Evolutionary conservation across 805 yeast genomes (phyloP), one percentile per base, ranked within the genome.

Genomic region (Barnettozyma salicaria): DNA sequence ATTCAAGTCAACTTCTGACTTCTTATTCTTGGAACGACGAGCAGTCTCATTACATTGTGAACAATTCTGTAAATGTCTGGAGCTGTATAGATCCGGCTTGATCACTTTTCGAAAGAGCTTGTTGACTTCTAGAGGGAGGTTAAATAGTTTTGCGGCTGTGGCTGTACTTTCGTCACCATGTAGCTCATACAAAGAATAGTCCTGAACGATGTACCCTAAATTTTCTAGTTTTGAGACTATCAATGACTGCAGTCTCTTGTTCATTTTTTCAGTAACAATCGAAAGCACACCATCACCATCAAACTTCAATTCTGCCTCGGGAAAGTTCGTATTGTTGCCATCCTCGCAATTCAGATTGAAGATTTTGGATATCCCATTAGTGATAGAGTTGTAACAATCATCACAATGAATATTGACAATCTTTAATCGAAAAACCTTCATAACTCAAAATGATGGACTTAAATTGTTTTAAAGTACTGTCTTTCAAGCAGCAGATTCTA

Each of bases 331-430:
- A n/a, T n/a, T n/a, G n/a, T 28, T 27, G 13, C 33, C 29, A 27
- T 18, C 11, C 13, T 30, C 27, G 29, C 23, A 25, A 16, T 24
- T 27, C 11, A 35, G 7, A 13, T 42, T 31, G 19, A 31, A 34
- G 20, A 34, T 35, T 19, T 4, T 56, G 32, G 43, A 36, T 11
- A 73, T 40, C 1, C 56, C 41, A 6, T 45, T 37, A 13, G 47
- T 44, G 16, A 77, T 60, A 10, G 65, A 53, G 4, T 44, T 44
- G 41, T 67, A 71, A 48, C 84, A 78, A 26, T 69, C 70, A 3
- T 58, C 60, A 49, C 84, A 78, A 50, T 77, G 83, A 26, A 77
- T 62, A 43, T 78, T 77, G 2, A 37, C n/a, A 6, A 45, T 30
- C 11, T 35, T 37, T 1, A 45, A 13, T 12, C 23, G 32, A n/a